Conservation (phyloP, 441 rosid genomes). For the Corymbia calophylla region DNA sequence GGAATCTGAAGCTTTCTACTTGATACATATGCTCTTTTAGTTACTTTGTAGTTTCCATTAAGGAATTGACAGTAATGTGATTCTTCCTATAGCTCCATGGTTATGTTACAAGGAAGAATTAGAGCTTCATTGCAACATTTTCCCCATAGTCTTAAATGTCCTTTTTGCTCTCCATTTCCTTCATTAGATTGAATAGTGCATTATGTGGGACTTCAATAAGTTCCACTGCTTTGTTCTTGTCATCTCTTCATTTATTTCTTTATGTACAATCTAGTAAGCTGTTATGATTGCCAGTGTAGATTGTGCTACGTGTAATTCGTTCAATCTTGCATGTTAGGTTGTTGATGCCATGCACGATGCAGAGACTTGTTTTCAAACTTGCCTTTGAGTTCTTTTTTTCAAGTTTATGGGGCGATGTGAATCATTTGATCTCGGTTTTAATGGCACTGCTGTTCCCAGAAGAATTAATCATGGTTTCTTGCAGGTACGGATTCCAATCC, state of each 20-base stretch:
- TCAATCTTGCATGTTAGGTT: background rate
- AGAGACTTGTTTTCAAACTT: background rate
- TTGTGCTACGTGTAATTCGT: background rate
- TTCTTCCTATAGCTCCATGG: background rate
- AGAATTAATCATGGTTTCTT: background rate
- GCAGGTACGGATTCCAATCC: constrained; percentile 87
- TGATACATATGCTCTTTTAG: background rate
- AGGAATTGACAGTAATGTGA: background rate
- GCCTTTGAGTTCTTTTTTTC: background rate
- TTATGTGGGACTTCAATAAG: background rate
- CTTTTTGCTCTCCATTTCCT: background rate
- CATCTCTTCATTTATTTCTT: background rate
- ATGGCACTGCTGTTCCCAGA: background rate
- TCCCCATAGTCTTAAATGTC: background rate
- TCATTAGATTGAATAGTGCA: background rate
- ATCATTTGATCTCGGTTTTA: background rate
- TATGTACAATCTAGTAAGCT: background rate
- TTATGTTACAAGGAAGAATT: background rate
- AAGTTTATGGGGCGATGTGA: background rate
- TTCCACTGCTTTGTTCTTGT: background rate
- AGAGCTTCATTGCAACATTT: background rate
- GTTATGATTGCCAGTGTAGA: background rate
- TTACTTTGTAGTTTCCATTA: background rate
- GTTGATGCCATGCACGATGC: background rate
- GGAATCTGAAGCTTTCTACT: background rate